Evolutionary conservation across 2,329 filamentous ascomycete species (phyloP).

Genomic region (Scedosporium dehoogii): DNA sequence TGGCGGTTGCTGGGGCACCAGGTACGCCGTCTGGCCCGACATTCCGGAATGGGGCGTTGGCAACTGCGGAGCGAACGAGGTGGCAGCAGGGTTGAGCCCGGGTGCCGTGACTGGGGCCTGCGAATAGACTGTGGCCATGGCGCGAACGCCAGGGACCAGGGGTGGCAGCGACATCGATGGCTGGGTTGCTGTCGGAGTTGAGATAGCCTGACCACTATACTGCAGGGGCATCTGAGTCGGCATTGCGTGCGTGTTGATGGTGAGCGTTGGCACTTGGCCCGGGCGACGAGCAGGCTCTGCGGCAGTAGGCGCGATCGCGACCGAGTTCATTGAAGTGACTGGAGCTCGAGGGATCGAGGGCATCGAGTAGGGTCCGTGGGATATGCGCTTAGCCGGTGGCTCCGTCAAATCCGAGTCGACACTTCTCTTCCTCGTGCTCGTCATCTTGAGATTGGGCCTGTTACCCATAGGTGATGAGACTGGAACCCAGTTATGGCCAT

Average conservation of each 20-base stretch:
- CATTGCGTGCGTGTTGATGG: constrained; percentile 4
- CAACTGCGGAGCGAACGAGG: constrained; percentile 26
- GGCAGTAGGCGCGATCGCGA: background rate
- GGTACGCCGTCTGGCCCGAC: constrained; percentile 11
- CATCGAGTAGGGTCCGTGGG: constrained; percentile 1
- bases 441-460: background rate
- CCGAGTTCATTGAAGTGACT: background rate
- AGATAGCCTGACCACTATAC: background rate
- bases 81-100: constrained; percentile 24
- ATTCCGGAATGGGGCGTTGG: background rate
- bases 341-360: background rate
- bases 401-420: constrained; percentile 3
- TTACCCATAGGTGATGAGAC: constrained; percentile 1
- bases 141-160: constrained; percentile 49
- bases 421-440: constrained; percentile 3
- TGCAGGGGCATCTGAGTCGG: background rate
- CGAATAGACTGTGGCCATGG: constrained; percentile 71
- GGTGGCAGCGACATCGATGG: constrained; percentile 37
- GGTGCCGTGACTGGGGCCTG: constrained; percentile 17
- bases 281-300: background rate
- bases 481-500: background rate
- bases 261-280: constrained; percentile 3
- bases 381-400: constrained; percentile 4
- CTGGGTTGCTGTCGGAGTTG: constrained; percentile 7
- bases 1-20: constrained; percentile 11